Evolutionary conservation across 1,139 yeast species (phyloP).

Genomic region (Pneumocystis jirovecii): DNA sequence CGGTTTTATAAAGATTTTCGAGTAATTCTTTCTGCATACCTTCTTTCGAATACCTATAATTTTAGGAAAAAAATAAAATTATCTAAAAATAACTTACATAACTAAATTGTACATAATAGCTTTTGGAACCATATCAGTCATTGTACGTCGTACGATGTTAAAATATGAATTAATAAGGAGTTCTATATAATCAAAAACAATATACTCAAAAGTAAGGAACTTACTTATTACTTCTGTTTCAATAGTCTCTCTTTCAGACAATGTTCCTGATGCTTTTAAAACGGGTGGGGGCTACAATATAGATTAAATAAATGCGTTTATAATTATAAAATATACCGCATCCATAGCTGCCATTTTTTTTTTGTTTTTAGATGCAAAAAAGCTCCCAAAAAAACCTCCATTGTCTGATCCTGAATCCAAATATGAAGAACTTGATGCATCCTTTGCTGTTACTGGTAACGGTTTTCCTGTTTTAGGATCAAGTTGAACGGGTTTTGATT

Average conservation of each 20-base stretch:
- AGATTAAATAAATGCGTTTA: conserved; percentile 26
- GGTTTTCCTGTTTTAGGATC: conserved; percentile 86
- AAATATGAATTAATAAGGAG: conserved; percentile 78
- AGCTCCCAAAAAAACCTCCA: conserved; percentile 84
- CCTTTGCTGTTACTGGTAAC: conserved; percentile 15
- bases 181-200: conserved; percentile 21
- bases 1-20: conserved; percentile 69
- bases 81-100: conserved; percentile 12
- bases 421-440: conserved; percentile 14
- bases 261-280: conserved; percentile 82
- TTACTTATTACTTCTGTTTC: conserved; percentile 82
- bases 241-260: conserved; percentile 90
- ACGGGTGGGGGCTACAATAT: conserved; percentile 62
- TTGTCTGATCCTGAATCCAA: conserved; percentile 13
- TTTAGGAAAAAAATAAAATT: neutral
- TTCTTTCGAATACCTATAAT: conserved; percentile 39
- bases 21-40: conserved; percentile 81
- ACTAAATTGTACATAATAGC: conserved; percentile 88
- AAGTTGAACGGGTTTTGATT: conserved; percentile 60
- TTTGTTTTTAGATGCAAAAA: conserved; percentile 82
- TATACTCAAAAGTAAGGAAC: neutral
- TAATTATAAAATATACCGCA: conserved; percentile 14
- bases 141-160: conserved; percentile 83
- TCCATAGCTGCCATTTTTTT: conserved; percentile 93
- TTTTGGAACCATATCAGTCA: conserved; percentile 86